A percentile compares a stretch with the other conserved stretches of the same genome.
Conservation (phyloP, 768 basidiomycete genomes). For the Termitomyces sp. region DNA sequence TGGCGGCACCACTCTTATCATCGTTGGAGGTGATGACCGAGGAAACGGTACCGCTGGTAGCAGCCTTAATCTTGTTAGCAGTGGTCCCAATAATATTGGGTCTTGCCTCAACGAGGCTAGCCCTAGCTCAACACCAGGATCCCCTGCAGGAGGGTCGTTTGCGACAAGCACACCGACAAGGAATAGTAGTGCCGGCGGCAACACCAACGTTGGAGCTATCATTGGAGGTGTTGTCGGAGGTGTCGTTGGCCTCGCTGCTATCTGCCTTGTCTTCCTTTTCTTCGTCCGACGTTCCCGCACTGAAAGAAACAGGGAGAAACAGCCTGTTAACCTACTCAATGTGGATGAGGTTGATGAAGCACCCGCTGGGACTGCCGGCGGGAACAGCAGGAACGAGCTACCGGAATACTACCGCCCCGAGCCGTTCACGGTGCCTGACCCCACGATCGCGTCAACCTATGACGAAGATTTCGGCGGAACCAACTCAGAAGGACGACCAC, state of each 20-base stretch:
- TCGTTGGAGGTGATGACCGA: constrained; percentile 62
- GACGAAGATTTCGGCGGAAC: constrained; percentile 18
- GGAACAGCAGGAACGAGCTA: constrained; percentile 35
- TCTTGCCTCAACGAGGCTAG: constrained; percentile 54
- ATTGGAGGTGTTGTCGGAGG: constrained; percentile 23
- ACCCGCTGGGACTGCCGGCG: constrained; percentile 7
- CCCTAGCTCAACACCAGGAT: constrained; percentile 73
- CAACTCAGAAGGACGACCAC: constrained; percentile 23
- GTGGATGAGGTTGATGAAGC: constrained; percentile 51
- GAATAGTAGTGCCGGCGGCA: constrained; percentile 25
- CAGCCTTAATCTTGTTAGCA: constrained; percentile 45
- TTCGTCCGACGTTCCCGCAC: constrained; percentile 19
- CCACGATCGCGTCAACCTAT: constrained; percentile 33
- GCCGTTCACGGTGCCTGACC: constrained; percentile 67
- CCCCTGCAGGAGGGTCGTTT: constrained; percentile 69
- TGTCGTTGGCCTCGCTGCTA: constrained; percentile 13
- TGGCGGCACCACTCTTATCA: constrained; percentile 57
- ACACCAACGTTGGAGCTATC: constrained; percentile 24
- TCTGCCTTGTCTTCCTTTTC: constrained; percentile 17
- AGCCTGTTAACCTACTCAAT: constrained; percentile 63
- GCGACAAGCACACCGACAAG: constrained; percentile 44
- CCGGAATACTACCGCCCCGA: constrained; percentile 73
- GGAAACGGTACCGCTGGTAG: constrained; percentile 71
- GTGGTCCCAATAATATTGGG: constrained; percentile 40
- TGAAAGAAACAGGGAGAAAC: constrained; percentile 39